Evolutionary conservation across 2,329 filamentous ascomycete species (phyloP), one percentile per base, ranked within the genome.

Genomic region (Penicillium sclerotiorum): DNA sequence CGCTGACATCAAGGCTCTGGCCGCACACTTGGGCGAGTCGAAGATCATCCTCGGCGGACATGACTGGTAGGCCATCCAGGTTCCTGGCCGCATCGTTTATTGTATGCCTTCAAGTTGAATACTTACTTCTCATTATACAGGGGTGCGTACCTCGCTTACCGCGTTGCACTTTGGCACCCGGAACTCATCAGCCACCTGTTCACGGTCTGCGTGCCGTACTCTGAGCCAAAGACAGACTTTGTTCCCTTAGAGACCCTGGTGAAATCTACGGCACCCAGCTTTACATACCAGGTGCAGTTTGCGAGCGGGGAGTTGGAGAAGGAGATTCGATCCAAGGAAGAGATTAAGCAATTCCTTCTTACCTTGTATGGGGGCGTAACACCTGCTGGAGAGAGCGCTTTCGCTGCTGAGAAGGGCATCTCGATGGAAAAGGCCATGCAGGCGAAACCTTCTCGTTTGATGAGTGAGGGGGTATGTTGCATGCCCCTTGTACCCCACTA

Each of bases 211-310:
- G 92, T 90, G 22, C 89, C 92, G 0, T 95, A 86, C 68, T 63
- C 64, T 3, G 70, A 82, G 2, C 87, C 88, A 0, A 59, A 62
- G 51, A 75, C 68, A 46, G 70, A 66, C 18, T 89, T 76, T 64
- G 55, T 81, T 13, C 74, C 84, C 1, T 74, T 87, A 2, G 80
- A 87, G 61, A 72, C 80, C n/a, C 55, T 88, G 22, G 81, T 88
- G 37, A 75, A 76, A 58, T 64, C 77, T 47, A 63, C 68, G 17
- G 60, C 89, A 33, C 84, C 86, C 36, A 87, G 88, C 63, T 93
- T 95, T 65, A 79, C 73, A 12, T 99, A 99, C 71, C 93, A 96
- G 77, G 68, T 94, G 38, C 90, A 95, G 58, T 81, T 96, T 44
- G 81, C 79, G 1, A 84, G 85, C 17, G 83, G 84, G 0, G 84